Conservation (phyloP, 805 yeast genomes). For the Wickerhamomyces chaumierensis region DNA sequence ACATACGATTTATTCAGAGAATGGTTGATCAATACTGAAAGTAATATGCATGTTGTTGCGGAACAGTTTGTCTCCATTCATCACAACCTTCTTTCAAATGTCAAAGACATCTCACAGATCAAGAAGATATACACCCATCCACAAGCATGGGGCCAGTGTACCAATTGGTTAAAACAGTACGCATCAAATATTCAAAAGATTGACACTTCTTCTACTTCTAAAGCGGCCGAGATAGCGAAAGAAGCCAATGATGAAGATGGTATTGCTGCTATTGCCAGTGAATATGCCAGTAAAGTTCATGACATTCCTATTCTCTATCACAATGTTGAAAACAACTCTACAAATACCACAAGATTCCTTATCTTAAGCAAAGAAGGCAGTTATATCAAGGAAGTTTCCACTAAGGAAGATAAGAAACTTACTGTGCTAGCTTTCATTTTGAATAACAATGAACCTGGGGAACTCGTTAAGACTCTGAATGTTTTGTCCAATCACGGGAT, state of each 20-base stretch:
- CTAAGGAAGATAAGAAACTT: conserved; percentile 16
- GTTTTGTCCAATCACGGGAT: conserved; percentile 43
- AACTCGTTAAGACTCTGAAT: conserved; percentile 53
- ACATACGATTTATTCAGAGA: conserved; percentile 77
- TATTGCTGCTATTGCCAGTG: conserved; percentile 65
- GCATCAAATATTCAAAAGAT: conserved; percentile 32
- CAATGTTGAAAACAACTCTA: conserved; percentile 59
- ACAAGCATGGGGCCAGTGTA: conserved; percentile 95
- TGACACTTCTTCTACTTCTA: conserved; percentile 73
- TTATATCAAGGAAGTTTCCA: background rate
- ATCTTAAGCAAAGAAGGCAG: conserved; percentile 35
- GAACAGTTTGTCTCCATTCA: conserved; percentile 78
- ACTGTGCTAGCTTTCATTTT: conserved; percentile 58
- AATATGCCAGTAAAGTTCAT: conserved; percentile 51
- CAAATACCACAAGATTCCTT: conserved; percentile 81
- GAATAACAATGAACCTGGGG: conserved; percentile 59
- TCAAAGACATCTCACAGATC: conserved; percentile 33
- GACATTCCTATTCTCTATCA: conserved; percentile 40
- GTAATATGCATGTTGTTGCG: conserved; percentile 34
- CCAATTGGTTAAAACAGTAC: conserved; percentile 35
- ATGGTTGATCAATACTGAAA: conserved; percentile 30
- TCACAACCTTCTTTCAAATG: conserved; percentile 56
- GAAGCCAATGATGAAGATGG: conserved; percentile 24
- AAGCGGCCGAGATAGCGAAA: conserved; percentile 61
- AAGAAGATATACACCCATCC: conserved; percentile 78